Percentiles rank a stretch among this genome's conserved stretches.
Conservation (phyloP, 495 filamentous ascomycete species). For the Alectoria sarmentosa region DNA sequence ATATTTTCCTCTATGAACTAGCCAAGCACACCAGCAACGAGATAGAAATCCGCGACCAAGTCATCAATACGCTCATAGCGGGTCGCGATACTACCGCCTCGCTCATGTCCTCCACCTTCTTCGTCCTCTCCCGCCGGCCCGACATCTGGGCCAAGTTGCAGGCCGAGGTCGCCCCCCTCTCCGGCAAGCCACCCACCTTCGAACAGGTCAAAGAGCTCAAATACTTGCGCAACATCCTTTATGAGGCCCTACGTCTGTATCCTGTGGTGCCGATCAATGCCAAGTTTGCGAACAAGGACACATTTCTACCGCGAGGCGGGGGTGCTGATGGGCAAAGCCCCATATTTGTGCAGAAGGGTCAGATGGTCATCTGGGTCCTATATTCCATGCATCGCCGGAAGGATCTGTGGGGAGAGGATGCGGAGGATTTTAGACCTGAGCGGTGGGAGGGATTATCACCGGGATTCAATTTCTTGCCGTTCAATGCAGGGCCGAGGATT, state of each 20-base stretch:
- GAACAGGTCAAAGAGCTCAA: slow-evolving; percentile 37
- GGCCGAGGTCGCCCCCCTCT: slow-evolving; percentile 29
- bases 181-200: slow-evolving; percentile 37
- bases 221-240: slow-evolving; percentile 44
- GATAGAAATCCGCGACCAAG: slow-evolving; percentile 50
- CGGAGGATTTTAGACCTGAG: slow-evolving; percentile 26
- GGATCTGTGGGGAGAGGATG: slow-evolving; percentile 32
- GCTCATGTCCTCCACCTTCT: slow-evolving; percentile 31
- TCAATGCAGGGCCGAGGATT: slow-evolving; percentile 55
- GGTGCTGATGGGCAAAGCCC: slow-evolving; percentile 42
- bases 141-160: slow-evolving; percentile 9
- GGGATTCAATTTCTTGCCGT: slow-evolving; percentile 55
- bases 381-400: slow-evolving; percentile 31
- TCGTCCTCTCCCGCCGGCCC: slow-evolving; percentile 5
- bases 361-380: slow-evolving; percentile 22
- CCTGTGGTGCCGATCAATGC: slow-evolving; percentile 51
- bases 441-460: slow-evolving; percentile 26
- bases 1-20: slow-evolving; percentile 49
- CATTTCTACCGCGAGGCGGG: slow-evolving; percentile 47
- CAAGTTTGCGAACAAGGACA: slow-evolving; percentile 42
- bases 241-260: slow-evolving; percentile 49
- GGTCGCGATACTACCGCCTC: slow-evolving; percentile 27
- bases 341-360: slow-evolving; percentile 38
- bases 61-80: slow-evolving; percentile 56
- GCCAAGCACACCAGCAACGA: slow-evolving; percentile 50